These are phyloP conservation scores for Salvia sclarea DNA, from an alignment of 305 asterid species.

Conservation along the genomic window DNA sequence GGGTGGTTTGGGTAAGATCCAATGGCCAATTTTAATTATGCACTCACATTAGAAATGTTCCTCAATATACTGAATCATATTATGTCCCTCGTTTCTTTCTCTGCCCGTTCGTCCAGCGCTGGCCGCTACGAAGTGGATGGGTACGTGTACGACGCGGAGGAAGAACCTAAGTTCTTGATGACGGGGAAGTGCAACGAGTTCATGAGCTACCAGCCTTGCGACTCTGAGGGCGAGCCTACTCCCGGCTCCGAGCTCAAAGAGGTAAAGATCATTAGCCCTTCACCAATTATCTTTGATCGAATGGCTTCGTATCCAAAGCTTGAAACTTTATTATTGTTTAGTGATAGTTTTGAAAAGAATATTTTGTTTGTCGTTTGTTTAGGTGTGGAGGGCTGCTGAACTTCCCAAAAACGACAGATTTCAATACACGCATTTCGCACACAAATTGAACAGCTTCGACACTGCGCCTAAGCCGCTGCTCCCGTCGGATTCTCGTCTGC, in stretches of 20 bases:
- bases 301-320: neutral
- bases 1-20: conserved; percentile 93
- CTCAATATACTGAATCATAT: neutral
- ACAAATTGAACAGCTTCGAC: conserved; percentile 85
- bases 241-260: conserved; percentile 83
- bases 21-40: neutral
- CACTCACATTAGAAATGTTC: neutral
- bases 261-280: conserved; percentile 39
- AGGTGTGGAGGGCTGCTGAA: conserved; percentile 78
- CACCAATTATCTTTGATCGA: neutral
- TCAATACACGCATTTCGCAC: conserved; percentile 91
- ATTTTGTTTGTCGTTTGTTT: conserved; percentile 1
- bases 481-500: conserved; percentile 92
- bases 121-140: conserved; percentile 98
- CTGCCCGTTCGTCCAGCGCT: conserved; percentile 54
- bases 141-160: conserved; percentile 79
- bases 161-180: conserved; percentile 95
- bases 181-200: conserved; percentile 94
- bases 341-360: neutral
- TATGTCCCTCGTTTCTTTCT: neutral
- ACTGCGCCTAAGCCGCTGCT: conserved; percentile 89
- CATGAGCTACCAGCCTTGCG: conserved; percentile 92
- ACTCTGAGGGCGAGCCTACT: conserved; percentile 90
- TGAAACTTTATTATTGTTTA: too few relatives aligned
- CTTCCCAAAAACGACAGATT: conserved; percentile 76